phyloP scores from a whole-genome alignment of 2,329 filamentous ascomycete genomes.

The Fusarium mangiferae region DNA sequence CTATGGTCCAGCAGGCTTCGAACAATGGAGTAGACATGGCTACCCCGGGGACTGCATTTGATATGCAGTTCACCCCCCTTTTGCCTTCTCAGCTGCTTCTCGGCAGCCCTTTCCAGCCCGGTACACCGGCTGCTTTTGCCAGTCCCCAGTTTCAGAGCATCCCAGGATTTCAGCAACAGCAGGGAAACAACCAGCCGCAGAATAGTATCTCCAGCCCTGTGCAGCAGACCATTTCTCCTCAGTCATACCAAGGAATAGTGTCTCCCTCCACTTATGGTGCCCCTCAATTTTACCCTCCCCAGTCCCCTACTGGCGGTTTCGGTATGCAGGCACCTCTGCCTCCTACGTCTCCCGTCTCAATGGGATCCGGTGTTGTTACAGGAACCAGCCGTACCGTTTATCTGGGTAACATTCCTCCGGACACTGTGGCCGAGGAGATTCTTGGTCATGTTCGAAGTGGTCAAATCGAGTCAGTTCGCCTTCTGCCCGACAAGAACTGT shows the following conservation, averaged over 20 bases:
- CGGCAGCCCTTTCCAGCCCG: conserved; percentile 96
- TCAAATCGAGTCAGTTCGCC: conserved; percentile 97
- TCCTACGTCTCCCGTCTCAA: conserved; percentile 78
- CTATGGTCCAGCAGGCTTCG: conserved; percentile 58
- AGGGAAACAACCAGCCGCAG: conserved; percentile 64
- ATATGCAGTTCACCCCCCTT: conserved; percentile 98
- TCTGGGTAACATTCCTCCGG: conserved; percentile 96
- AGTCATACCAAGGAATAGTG: conserved; percentile 84
- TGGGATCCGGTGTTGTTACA: conserved; percentile 82
- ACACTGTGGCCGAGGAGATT: conserved; percentile 97
- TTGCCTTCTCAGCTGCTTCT: conserved; percentile 94
- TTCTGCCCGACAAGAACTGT: conserved; percentile 98
- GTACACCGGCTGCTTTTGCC: conserved; percentile 87
- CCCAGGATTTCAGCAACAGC: conserved; percentile 75
- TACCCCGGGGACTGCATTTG: conserved; percentile 87
- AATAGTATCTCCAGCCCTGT: conserved; percentile 78
- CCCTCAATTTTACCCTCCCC: conserved; percentile 85
- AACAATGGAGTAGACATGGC: conserved; percentile 78
- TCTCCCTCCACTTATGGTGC: conserved; percentile 86
- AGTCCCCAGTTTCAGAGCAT: conserved; percentile 93
- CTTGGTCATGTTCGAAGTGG: conserved; percentile 95
- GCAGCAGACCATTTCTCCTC: conserved; percentile 81
- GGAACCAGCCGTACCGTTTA: conserved; percentile 97
- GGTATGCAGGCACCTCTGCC: conserved; percentile 65
- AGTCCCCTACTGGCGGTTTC: conserved; percentile 86